Evolutionary conservation across 2,329 filamentous ascomycete species (phyloP).

Genomic region (Alternaria sp.): DNA sequence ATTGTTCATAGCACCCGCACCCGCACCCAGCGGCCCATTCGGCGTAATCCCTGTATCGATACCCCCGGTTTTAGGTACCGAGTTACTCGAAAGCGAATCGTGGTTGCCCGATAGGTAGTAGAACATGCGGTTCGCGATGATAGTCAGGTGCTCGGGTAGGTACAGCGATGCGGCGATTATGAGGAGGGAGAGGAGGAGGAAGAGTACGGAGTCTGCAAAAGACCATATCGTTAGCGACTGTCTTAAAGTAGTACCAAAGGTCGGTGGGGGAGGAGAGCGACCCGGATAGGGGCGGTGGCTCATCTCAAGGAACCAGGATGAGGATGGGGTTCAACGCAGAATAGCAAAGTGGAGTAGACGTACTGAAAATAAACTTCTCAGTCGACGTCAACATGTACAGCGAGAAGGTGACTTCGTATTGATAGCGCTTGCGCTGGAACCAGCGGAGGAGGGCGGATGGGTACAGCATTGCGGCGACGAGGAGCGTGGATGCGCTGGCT

Average conservation of each 20-base stretch:
- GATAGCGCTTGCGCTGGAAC: slow-evolving; percentile 94
- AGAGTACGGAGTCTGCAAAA: slow-evolving; percentile 79
- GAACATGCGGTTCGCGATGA: slow-evolving; percentile 83
- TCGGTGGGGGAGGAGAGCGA: neutral
- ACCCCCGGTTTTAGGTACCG: slow-evolving; percentile 17
- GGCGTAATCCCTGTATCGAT: slow-evolving; percentile 6
- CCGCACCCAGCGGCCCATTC: slow-evolving; percentile 11
- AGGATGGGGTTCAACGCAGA: too few species aligned
- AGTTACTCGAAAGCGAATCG: slow-evolving; percentile 26
- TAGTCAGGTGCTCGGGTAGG: slow-evolving; percentile 86
- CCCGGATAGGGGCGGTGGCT: neutral
- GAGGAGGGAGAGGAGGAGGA: slow-evolving; percentile 86
- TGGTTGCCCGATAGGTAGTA: slow-evolving; percentile 93
- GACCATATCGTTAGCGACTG: neutral
- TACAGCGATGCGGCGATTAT: slow-evolving; percentile 88
- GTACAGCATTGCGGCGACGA: slow-evolving; percentile 54
- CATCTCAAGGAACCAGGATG: neutral
- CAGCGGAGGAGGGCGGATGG: slow-evolving; percentile 72
- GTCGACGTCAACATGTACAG: slow-evolving; percentile 97
- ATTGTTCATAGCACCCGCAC: slow-evolving; percentile 9
- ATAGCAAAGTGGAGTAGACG: too few species aligned
- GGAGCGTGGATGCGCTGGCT: slow-evolving; percentile 46
- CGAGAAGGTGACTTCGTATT: slow-evolving; percentile 96
- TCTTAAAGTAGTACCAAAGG: neutral
- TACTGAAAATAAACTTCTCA: slow-evolving; percentile 98